Base-by-base conservation (phyloP, 805 yeast genomes). In the Saccharomycopsis capsularis region DNA sequence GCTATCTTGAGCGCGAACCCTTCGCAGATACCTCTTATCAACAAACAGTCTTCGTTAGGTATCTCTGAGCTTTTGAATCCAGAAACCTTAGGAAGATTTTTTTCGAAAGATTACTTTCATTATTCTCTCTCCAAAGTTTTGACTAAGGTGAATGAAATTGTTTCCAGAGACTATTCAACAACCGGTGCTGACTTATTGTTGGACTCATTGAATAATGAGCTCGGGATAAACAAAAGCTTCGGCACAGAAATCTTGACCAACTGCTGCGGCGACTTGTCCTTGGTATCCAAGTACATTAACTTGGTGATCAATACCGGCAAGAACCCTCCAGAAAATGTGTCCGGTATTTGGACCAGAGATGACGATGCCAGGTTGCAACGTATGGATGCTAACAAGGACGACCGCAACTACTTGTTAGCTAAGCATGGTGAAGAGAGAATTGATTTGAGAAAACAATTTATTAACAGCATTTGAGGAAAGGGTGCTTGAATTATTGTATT, bases 341-440 rank as follows among this genome's bases (percentile, higher is more conserved):
- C 70, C n/a, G 75, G 75, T 46, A 66, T 71, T 40, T 71, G 75
- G 75, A 70, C 74, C 2, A 56, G 63, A 24, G 69, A 67, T 42
- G 74, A 71, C 60, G 75, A 71, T 53, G 64, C 58, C 16, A 60
- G 62, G 53, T 55, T 71, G 46, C 65, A 60, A 44, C 51, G 61
- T 9, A 40, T 50, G 46, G 51, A 46, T 23, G 62, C 60, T 22
- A 63, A 62, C 37, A 63, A 59, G n/a, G 68, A 64, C 2, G 67
- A 67, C 35, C 38, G 68, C 44, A 63, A 62, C 27, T 53, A 57
- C 38, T 51, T 71, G 49, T 60, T 58, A 19, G 63, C 61, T 48
- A 62, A 69, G 47, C 75, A 71, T 54, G 74, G 74, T 37, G 49
- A 57, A 16, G 69, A 64, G 40, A 64, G 74, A 59, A 63, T 70